phyloP scores from a whole-genome alignment of 139 green algal genomes.

The Pleodorina starrii region DNA sequence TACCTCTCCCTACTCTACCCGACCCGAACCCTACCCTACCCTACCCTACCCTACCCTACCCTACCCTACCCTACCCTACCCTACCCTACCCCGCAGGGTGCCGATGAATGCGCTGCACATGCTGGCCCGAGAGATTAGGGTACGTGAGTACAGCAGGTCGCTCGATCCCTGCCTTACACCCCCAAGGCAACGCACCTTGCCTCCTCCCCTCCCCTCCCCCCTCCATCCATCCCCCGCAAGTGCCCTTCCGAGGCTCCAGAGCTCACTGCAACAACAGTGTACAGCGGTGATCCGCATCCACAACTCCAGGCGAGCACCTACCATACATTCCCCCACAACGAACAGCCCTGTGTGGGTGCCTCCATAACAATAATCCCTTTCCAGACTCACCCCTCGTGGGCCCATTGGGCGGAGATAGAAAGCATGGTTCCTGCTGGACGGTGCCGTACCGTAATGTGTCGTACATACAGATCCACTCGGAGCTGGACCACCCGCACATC shows the following conservation, averaged over 20 bases:
- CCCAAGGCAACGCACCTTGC: background rate
- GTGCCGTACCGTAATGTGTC: background rate
- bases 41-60: background rate
- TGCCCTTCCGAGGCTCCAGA: background rate
- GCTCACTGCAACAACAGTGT: background rate
- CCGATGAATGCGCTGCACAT: background rate
- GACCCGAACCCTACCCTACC: background rate
- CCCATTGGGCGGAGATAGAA: background rate
- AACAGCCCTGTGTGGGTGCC: background rate
- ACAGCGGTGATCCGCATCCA: background rate
- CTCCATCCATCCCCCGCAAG: background rate
- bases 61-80: background rate
- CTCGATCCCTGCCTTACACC: background rate
- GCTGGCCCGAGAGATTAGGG: background rate
- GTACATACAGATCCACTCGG: slow-evolving; percentile 23
- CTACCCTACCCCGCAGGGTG: background rate
- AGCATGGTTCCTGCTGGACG: background rate
- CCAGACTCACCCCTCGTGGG: background rate
- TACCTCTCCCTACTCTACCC: background rate
- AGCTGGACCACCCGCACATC: slow-evolving; percentile 20
- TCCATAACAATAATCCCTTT: too few species aligned
- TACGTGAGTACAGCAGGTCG: background rate
- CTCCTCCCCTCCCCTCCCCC: background rate
- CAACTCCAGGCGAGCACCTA: background rate
- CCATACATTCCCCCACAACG: background rate